Conservation (phyloP, 1,284 basidiomycete species). For the Trichosporon sp. region DNA sequence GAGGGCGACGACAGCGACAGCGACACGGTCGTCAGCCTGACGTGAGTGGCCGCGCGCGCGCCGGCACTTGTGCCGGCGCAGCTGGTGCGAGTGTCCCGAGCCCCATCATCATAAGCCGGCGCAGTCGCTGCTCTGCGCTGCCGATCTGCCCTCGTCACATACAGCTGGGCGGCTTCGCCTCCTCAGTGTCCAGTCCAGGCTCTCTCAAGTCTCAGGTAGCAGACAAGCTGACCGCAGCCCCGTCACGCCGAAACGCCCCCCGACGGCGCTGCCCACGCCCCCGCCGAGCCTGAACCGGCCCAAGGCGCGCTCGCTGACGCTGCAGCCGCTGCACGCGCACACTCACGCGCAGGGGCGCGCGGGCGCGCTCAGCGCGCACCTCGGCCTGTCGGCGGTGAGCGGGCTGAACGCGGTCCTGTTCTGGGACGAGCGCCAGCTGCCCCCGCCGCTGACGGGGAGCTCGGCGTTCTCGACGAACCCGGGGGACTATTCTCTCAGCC, state of each 20-base stretch:
- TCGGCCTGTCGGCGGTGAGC: not conserved
- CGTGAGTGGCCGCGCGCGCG: not conserved
- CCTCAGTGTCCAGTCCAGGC: too few species aligned
- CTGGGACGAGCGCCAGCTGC: not conserved
- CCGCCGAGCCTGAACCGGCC: not conserved
- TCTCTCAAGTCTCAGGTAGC: too few species aligned
- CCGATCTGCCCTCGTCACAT: too few species aligned
- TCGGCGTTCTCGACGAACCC: not conserved
- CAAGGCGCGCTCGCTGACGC: not conserved
- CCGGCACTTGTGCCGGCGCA: too few species aligned
- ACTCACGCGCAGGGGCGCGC: too few species aligned
- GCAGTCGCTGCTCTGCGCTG: too few species aligned
- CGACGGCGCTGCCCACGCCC: not conserved
- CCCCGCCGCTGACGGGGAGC: not conserved
- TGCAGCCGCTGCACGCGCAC: not conserved
- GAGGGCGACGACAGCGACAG: not conserved
- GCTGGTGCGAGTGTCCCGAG: too few species aligned
- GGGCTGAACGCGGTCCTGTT: not conserved
- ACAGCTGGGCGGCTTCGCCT: too few species aligned
- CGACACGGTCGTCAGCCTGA: not conserved
- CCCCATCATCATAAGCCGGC: too few species aligned
- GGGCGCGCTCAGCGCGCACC: not conserved
- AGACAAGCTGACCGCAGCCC: not conserved
- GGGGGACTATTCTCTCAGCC: not conserved
- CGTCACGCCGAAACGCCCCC: not conserved